Evolutionary conservation across 441 rosid species (phyloP), one percentile per base, ranked within the genome.

Genomic region (Geranium incanum): DNA sequence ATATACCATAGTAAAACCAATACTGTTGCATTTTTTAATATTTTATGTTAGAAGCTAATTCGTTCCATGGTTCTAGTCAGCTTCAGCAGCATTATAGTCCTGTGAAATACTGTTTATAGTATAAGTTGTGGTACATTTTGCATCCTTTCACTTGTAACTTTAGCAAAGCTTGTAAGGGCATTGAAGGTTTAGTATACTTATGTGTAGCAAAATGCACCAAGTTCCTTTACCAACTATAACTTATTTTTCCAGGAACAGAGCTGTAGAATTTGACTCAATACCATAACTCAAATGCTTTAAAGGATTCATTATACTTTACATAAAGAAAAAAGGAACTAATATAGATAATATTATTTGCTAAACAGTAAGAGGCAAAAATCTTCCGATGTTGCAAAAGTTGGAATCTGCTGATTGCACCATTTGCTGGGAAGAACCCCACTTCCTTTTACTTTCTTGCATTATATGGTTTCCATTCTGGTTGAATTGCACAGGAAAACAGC

Each of bases 401-500:
- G 48, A 43, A 57, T 57, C 19, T 57, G 63, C 23, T 57, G 63
- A 5, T 57, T 57, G 63, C 63, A 3, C 11, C 28, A 57, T 57
- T 57, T 5, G 63, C 8, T 57, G 11, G 8, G 21, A 16, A 13
- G 21, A 55, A 55, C 18, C 18, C 8, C 6, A 39, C 6, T 39
- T 55, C 15, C 18, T n/a, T 28, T 52, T 19, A 3, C 1, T 57
- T 16, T 59, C 12, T 59, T 21, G 21, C 64, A 59, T 59, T 59
- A 48, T 48, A 2, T 28, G 33, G n/a, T 15, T 48, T 48, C 57
- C 57, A 48, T 48, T 1, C 11, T 19, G 64, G 19, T 59, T 59
- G 64, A 59, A 33, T 62, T 86, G 21, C 21, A 81, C 86, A 91
- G 98, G 93, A 74, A 91, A 95, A 80, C 88, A 86, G 82, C 77